These are phyloP conservation scores for Penicillium simplicissimum DNA, from an alignment of 495 filamentous ascomycete genomes.

Conservation along the genomic window DNA sequence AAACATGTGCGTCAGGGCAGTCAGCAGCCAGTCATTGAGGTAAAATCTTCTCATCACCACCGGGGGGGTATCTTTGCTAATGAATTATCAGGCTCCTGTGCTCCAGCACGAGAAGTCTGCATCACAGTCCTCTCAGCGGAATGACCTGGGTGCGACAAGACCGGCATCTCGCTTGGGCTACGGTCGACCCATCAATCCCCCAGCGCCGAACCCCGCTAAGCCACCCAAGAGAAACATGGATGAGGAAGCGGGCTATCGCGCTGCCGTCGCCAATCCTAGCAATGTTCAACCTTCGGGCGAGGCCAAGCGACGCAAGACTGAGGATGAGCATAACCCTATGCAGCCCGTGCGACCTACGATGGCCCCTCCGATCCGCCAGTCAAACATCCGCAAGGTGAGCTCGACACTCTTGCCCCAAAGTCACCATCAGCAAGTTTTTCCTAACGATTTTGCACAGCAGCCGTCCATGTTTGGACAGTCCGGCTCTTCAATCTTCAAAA, in stretches of 20 bases:
- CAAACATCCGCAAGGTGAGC: constrained; percentile 72
- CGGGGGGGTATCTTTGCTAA: constrained; percentile 3
- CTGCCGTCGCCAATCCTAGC: constrained; percentile 43
- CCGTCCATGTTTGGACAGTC: constrained; percentile 62
- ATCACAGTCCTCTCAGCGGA: constrained; percentile 37
- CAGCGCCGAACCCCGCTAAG: constrained; percentile 63
- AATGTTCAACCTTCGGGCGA: constrained; percentile 50
- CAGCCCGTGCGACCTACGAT: constrained; percentile 58
- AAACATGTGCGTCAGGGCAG: constrained; percentile 55
- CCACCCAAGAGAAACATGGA: constrained; percentile 62
- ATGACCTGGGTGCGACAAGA: constrained; percentile 51
- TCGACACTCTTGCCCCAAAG: not conserved
- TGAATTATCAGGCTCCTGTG: constrained; percentile 24
- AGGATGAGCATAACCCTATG: constrained; percentile 54
- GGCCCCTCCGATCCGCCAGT: constrained; percentile 80
- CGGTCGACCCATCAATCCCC: constrained; percentile 47
- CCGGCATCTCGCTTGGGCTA: constrained; percentile 56
- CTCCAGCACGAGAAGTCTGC: constrained; percentile 46
- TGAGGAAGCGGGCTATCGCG: constrained; percentile 49
- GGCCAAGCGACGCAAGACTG: constrained; percentile 58
- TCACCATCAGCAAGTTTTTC: not conserved
- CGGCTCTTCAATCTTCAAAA: constrained; percentile 42
- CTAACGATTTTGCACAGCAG: constrained; percentile 24
- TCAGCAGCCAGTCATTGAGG: constrained; percentile 45
- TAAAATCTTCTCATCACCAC: constrained; percentile 23